Evolutionary conservation across 371 early-diverging fungal species (phyloP), one percentile per base, ranked within the genome.

Genomic region (Mucor velutinosus): DNA sequence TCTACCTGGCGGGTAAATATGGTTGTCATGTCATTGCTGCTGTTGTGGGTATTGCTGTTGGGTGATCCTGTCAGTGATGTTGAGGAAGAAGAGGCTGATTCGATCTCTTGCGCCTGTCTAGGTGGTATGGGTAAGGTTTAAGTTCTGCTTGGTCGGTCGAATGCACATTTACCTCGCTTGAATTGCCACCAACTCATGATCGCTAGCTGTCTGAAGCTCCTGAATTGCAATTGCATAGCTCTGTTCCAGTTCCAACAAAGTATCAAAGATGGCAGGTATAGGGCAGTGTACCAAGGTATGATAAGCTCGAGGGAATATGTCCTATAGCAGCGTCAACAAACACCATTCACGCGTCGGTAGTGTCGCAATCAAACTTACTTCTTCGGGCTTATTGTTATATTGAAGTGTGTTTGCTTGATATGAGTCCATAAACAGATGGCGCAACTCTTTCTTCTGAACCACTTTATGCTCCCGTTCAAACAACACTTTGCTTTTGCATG

Each of bases 291-390:
- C 85, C 19, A 92, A 72, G 3, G 91, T 87, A 57, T 90, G 84
- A 73, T 88, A 91, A 3, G 93, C 93, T 68, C 88, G 86, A 39
- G 90, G 87, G 72, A 91, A 92, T 45, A 84, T 76, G 62, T 89
- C 87, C 89, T 89, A 63, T 49, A 25, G 7, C 17, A 19, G 4
- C 19, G 14, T 11, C 37, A 37, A 37, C 37, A 37, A 11, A 4
- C 37, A 11, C 15, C 23, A 23, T 47, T n/a, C 49, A 47, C 23
- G 4, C 8, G 32, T 39, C 33, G 11, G 5, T 35, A 19, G 23
- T 0, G 5, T 8, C 35, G 37, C 11, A 41, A 43, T n/a, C 4
- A 27, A 29, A 21, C 51, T 60, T 72, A 83, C 85, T 69, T 85
- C 82, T 64, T 84, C 82, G 14, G 79, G 81, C n/a, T 82, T 79